Evolutionary conservation across 2,329 filamentous ascomycete genomes (phyloP).

Genomic region (Proliferodiscus dingleyae): DNA sequence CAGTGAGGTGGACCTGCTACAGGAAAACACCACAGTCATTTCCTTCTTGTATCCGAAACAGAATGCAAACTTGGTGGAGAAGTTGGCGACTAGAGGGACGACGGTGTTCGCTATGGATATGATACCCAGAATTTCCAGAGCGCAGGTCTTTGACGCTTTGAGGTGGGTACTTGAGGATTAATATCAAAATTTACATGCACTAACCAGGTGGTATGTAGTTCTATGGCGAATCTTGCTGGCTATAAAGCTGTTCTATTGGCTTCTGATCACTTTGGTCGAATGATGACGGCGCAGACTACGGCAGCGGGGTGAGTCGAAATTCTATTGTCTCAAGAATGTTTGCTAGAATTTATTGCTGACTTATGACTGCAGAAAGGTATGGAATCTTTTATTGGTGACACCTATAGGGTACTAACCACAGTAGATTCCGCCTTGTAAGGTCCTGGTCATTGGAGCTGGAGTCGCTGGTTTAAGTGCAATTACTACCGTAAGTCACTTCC

Average conservation of each 20-base stretch:
- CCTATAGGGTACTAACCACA: constrained; percentile 11
- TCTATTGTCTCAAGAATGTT: not conserved
- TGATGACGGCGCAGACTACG: constrained; percentile 84
- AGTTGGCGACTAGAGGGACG: constrained; percentile 63
- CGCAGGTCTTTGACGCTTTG: constrained; percentile 82
- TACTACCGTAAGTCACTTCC: constrained; percentile 55
- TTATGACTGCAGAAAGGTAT: constrained; percentile 33
- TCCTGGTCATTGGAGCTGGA: constrained; percentile 84
- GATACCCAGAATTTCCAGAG: constrained; percentile 83
- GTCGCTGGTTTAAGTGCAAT: constrained; percentile 87
- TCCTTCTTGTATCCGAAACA: constrained; percentile 80
- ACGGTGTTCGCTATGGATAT: constrained; percentile 89
- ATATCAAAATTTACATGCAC: constrained; percentile 1
- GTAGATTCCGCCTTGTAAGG: constrained; percentile 85
- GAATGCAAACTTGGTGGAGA: constrained; percentile 70
- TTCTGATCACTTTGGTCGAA: constrained; percentile 83
- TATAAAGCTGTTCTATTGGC: constrained; percentile 91
- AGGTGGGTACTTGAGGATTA: constrained; percentile 27
- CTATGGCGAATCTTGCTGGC: constrained; percentile 91
- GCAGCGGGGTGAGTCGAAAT: constrained; percentile 60
- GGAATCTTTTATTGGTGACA: constrained; percentile 4
- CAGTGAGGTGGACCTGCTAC: constrained; percentile 64
- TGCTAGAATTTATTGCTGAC: too few species aligned
- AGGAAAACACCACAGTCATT: constrained; percentile 67
- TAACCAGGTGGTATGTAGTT: constrained; percentile 46